A percentile compares a stretch with the other conserved stretches of the same genome.
Conservation (phyloP, 148 eudicot genomes). For the Linanthus parryae region DNA sequence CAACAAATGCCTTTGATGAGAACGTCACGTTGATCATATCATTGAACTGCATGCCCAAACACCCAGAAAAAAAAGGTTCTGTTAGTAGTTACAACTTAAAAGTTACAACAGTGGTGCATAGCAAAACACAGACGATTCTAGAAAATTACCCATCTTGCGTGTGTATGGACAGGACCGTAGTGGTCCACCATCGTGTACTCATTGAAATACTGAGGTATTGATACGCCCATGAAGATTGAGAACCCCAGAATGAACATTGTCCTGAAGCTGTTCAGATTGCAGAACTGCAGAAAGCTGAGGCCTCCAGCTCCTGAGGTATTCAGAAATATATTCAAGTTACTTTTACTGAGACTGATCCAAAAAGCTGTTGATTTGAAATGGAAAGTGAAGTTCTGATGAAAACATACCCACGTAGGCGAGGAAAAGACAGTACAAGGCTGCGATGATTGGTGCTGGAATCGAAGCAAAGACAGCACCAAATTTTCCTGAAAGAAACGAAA, state of each 20-base stretch:
- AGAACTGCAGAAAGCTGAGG: conserved; percentile 74
- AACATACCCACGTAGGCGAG: conserved; percentile 87
- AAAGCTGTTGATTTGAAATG: too few species aligned
- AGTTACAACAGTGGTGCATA: neutral
- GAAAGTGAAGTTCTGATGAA: neutral
- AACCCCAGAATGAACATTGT: conserved; percentile 74
- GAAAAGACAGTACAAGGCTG: conserved; percentile 85
- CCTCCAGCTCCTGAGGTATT: conserved; percentile 78
- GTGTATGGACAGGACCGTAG: conserved; percentile 77
- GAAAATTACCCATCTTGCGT: conserved; percentile 77
- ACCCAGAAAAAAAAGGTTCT: neutral
- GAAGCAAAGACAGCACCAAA: conserved; percentile 96
- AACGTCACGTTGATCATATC: conserved; percentile 92
- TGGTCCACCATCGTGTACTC: conserved; percentile 47
- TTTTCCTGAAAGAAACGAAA: conserved; percentile 45
- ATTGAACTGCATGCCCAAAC: conserved; percentile 54
- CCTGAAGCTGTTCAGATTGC: conserved; percentile 86
- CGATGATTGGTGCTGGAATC: conserved; percentile 29
- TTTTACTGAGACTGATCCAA: neutral
- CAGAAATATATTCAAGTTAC: neutral
- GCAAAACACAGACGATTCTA: neutral
- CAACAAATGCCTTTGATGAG: conserved; percentile 87
- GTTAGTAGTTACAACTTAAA: neutral
- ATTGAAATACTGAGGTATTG: conserved; percentile 86
- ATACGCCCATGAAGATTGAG: conserved; percentile 81